Base-by-base conservation (phyloP, 257 asterid species). In the Solanum ossicruentum region DNA sequence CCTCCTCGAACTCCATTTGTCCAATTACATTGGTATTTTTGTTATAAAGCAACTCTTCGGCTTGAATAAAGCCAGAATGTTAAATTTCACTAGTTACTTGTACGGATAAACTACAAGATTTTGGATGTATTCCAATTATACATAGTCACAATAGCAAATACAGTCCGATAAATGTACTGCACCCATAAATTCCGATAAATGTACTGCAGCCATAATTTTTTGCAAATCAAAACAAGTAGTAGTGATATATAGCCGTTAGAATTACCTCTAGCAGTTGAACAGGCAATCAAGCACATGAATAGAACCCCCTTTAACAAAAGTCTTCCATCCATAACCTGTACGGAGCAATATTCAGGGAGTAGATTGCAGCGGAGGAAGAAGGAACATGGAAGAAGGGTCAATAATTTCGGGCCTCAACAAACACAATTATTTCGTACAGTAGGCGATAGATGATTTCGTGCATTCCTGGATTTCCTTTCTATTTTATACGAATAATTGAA, bases 201-300 rank as follows among this genome's bases (percentile, higher is more conserved):
- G n/a, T 26, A 23, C 12, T 23, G 78, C 78, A 39, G 15, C 8
- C 49, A 78, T 9, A 10, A 51, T 1, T 12, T 49, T 13, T 8
- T 26, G 39, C 63, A 77, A 77, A 77, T 26, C 47, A 77, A 77
- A 28, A 43, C 41, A 32, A 21, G 28, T 16, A 43, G 3, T 70
- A 57, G 11, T 45, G 43, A 55, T 12, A 7, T 17, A 56, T 28
- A n/a, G 28, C 81, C 69, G 1, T 65, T 67, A 52, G 21, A 28
- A 69, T 82, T 84, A 88, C 92, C 91, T 88, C 91, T 87, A 47
- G 84, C 91, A n/a, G 84, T 51, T 85, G 90, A 83, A 67, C 70
- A 21, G 21, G 86, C 86, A n/a, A 83, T 55, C 26, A 88, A 83
- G 80, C 66, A 72, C 43, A 81, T 54, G 81, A 88, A 21, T 60